phyloP scores from a whole-genome alignment of 306 rosid genomes.

The Prunus mume region DNA sequence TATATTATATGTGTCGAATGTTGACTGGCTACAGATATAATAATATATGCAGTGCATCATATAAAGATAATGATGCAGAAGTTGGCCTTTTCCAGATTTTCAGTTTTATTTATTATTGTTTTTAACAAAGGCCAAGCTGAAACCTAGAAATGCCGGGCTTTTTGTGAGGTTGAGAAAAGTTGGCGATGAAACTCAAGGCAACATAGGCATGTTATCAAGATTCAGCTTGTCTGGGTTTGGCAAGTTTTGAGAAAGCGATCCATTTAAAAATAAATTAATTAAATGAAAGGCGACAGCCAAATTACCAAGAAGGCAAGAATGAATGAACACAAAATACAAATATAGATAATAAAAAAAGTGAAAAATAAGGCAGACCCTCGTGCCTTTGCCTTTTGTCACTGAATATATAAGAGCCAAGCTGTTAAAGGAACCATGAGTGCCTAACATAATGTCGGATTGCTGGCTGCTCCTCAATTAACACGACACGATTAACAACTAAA shows the following conservation, averaged over 20 bases:
- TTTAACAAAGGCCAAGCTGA: background rate
- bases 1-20: background rate
- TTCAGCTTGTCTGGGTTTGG: background rate
- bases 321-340: background rate
- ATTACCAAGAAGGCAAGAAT: background rate
- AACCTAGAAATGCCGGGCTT: background rate
- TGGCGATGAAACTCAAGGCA: background rate
- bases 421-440: constrained; percentile 8
- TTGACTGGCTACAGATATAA: background rate
- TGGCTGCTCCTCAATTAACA: background rate
- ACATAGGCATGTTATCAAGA: constrained; percentile 5
- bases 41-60: background rate
- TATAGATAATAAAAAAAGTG: background rate
- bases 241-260: constrained; percentile 4
- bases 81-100: constrained; percentile 1
- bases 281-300: no score
- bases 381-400: constrained; percentile 1
- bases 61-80: background rate
- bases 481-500: background rate
- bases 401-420: background rate
- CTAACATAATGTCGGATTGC: constrained; percentile 25
- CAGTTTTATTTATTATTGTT: background rate
- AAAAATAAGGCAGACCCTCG: background rate
- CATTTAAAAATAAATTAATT: background rate
- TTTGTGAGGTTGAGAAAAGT: background rate